Evolutionary conservation across 441 rosid species (phyloP).

Genomic region (Adansonia gregorii): DNA sequence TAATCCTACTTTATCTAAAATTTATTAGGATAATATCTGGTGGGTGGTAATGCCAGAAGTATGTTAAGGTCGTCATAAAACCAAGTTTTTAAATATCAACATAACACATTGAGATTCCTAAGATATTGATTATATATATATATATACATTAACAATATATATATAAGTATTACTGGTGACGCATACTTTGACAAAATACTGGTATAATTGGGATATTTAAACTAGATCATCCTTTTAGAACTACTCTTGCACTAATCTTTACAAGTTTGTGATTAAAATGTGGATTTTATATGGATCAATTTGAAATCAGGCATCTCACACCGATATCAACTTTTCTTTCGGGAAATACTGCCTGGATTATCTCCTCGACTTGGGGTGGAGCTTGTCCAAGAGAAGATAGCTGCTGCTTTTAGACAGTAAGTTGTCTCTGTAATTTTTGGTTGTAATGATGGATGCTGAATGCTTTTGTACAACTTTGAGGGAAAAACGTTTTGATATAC

Average conservation of each 20-base stretch:
- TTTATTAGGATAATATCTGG: too few species aligned
- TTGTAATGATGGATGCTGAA: neutral
- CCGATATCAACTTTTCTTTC: constrained; percentile 29
- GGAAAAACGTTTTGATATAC: constrained; percentile 9
- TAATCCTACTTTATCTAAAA: too few species aligned
- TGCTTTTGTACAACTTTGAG: constrained; percentile 17
- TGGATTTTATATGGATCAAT: constrained; percentile 15
- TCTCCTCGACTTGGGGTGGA: constrained; percentile 80
- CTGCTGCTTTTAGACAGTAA: constrained; percentile 60
- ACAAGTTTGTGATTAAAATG: constrained; percentile 4
- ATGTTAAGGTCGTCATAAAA: too few species aligned
- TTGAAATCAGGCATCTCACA: constrained; percentile 3
- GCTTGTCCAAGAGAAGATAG: constrained; percentile 75
- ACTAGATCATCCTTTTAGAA: neutral
- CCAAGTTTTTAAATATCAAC: neutral
- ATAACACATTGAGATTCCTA: neutral
- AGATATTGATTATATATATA: too few species aligned
- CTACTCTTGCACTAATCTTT: constrained; percentile 12
- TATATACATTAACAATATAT: neutral
- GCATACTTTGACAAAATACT: neutral
- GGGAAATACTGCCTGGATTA: constrained; percentile 77
- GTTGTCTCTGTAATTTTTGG: constrained; percentile 27
- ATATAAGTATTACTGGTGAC: neutral
- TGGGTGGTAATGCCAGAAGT: too few species aligned
- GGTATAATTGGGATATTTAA: neutral